Conservation (phyloP, 495 filamentous ascomycete species). For the Penicillium fimorum region DNA sequence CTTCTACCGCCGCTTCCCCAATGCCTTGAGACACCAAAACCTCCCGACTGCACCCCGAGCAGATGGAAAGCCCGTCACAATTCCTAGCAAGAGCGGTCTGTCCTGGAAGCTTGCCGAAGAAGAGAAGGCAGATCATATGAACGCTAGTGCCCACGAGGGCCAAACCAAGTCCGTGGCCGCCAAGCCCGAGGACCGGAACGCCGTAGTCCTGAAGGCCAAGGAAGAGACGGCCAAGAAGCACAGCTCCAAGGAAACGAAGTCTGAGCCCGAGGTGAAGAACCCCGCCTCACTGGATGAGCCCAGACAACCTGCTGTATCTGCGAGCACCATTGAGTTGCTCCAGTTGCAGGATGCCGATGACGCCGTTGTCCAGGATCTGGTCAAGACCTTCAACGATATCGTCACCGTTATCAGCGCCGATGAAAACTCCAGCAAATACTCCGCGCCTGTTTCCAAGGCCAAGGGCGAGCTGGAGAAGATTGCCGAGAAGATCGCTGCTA, state of each 20-base stretch:
- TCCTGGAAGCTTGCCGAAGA: conserved; percentile 75
- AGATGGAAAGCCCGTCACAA: conserved; percentile 70
- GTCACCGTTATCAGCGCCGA: conserved; percentile 90
- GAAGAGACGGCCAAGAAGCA: conserved; percentile 38
- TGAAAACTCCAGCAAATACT: conserved; percentile 67
- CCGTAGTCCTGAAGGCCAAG: conserved; percentile 44
- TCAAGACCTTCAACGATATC: conserved; percentile 92
- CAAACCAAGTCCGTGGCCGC: conserved; percentile 33
- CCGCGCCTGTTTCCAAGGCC: conserved; percentile 71
- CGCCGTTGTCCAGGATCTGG: conserved; percentile 86
- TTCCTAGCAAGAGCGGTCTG: conserved; percentile 81
- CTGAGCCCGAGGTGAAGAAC: conserved; percentile 34
- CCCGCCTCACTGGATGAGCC: conserved; percentile 34
- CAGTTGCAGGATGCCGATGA: conserved; percentile 72
- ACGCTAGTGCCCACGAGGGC: conserved; percentile 25
- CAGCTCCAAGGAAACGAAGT: conserved; percentile 27
- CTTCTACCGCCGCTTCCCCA: conserved; percentile 87
- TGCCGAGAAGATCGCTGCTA: conserved; percentile 65
- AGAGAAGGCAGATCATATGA: conserved; percentile 41
- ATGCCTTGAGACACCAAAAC: conserved; percentile 54
- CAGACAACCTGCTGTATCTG: conserved; percentile 42
- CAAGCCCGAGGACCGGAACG: conserved; percentile 36
- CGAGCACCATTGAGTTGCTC: conserved; percentile 70
- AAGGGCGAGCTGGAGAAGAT: conserved; percentile 79
- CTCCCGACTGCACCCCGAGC: conserved; percentile 48